phyloP scores from a whole-genome alignment of 2,329 filamentous ascomycete genomes.

The Dendryphion nanum region DNA sequence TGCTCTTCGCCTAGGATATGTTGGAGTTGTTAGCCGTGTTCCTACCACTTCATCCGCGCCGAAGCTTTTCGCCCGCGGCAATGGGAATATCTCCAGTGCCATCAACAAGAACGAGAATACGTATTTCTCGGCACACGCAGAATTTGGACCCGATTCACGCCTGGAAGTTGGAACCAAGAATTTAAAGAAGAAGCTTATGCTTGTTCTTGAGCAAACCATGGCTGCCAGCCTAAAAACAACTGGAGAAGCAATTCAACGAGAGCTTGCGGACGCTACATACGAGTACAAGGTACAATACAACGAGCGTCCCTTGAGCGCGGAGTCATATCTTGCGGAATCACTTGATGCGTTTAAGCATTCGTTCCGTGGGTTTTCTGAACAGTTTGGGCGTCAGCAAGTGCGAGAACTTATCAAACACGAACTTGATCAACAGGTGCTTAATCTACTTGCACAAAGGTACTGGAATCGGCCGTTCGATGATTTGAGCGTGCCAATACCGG shows the following conservation, averaged over 20 bases:
- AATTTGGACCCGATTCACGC: conserved; percentile 73
- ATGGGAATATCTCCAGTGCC: conserved; percentile 72
- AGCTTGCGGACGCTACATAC: conserved; percentile 94
- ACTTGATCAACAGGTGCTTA: conserved; percentile 90
- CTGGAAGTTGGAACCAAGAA: conserved; percentile 80
- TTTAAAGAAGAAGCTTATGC: conserved; percentile 93
- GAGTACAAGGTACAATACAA: conserved; percentile 99
- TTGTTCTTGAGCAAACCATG: conserved; percentile 96
- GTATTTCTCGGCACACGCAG: conserved; percentile 82
- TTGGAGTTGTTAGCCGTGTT: conserved; percentile 86
- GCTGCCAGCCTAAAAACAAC: conserved; percentile 86
- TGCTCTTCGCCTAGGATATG: conserved; percentile 89
- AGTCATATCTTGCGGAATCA: conserved; percentile 94
- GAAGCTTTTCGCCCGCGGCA: conserved; percentile 80
- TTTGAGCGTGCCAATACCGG: conserved; percentile 63
- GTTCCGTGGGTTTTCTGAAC: conserved; percentile 89
- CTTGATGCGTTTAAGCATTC: conserved; percentile 96
- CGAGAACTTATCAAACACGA: conserved; percentile 86
- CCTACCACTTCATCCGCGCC: conserved; percentile 59
- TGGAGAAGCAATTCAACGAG: conserved; percentile 87
- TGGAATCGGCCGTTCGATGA: conserved; percentile 97
- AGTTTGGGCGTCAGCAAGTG: conserved; percentile 87
- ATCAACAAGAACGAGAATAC: conserved; percentile 86
- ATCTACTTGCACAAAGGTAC: conserved; percentile 87
- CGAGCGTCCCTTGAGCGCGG: conserved; percentile 87